These are phyloP conservation scores for Ceraceosorus bombacis DNA, from an alignment of 1,284 basidiomycete species.

Conservation along the genomic window DNA sequence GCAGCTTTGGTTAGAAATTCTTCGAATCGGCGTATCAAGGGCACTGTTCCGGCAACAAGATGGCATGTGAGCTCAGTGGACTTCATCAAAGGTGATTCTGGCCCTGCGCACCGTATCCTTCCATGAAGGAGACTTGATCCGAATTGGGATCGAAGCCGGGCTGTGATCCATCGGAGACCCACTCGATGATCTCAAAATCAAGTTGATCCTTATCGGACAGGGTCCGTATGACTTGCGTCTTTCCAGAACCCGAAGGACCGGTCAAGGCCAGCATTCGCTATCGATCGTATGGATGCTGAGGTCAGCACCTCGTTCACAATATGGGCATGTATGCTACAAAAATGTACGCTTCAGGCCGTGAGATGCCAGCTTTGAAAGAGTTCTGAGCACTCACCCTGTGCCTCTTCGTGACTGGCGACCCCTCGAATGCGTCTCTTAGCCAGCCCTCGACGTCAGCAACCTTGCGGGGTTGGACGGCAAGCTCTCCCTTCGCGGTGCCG, in stretches of 20 bases:
- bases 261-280: constrained; percentile 69
- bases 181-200: constrained; percentile 75
- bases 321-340: no score
- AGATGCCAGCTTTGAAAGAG: neutral
- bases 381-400: constrained; percentile 54
- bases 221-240: constrained; percentile 74
- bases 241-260: constrained; percentile 82
- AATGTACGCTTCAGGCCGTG: neutral
- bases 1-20: constrained; percentile 29
- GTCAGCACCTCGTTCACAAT: no score
- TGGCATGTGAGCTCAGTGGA: neutral
- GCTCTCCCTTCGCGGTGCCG: constrained; percentile 49
- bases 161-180: constrained; percentile 52
- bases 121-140: neutral
- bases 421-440: constrained; percentile 71
- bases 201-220: constrained; percentile 61
- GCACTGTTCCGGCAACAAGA: constrained; percentile 1
- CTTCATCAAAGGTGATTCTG: neutral
- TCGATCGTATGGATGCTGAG: neutral
- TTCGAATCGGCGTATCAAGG: constrained; percentile 28
- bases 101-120: constrained; percentile 1
- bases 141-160: neutral
- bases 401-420: constrained; percentile 60
- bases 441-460: constrained; percentile 75
- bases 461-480: constrained; percentile 82